These are phyloP conservation scores for Aureobasidium sp. DNA, from an alignment of 2,329 filamentous ascomycete species.

Conservation along the genomic window DNA sequence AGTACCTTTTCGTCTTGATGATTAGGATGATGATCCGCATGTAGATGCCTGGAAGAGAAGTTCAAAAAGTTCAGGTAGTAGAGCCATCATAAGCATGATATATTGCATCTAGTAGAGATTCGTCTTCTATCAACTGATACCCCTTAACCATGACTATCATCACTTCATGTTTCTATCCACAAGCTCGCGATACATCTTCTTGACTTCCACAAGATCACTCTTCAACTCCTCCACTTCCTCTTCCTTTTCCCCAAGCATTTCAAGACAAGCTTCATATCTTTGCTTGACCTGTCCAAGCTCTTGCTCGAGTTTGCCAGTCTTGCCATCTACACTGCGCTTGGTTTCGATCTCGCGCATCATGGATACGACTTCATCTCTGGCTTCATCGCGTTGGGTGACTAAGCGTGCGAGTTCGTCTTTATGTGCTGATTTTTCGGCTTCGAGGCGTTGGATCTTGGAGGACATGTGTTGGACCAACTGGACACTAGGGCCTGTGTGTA, in stretches of 20 bases:
- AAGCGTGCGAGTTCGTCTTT: slow-evolving; percentile 81
- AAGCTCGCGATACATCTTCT: slow-evolving; percentile 91
- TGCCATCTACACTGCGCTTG: slow-evolving; percentile 53
- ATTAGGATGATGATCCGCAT: background rate
- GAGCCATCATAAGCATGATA: background rate
- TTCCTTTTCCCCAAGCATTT: slow-evolving; percentile 95
- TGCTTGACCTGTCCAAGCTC: slow-evolving; percentile 63
- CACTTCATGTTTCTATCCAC: slow-evolving; percentile 49
- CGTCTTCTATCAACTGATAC: background rate
- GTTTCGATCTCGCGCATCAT: slow-evolving; percentile 82
- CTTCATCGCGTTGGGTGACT: slow-evolving; percentile 80
- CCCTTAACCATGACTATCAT: background rate
- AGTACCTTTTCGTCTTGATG: background rate
- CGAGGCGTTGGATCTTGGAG: slow-evolving; percentile 80
- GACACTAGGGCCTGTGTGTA: slow-evolving; percentile 83
- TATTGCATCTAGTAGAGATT: background rate
- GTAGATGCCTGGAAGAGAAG: no score
- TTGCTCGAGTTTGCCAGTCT: slow-evolving; percentile 58
- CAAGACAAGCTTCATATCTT: slow-evolving; percentile 82
- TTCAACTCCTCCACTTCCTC: slow-evolving; percentile 86
- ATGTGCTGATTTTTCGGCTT: slow-evolving; percentile 81
- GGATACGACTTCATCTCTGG: slow-evolving; percentile 79
- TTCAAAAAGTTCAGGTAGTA: background rate
- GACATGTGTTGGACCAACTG: slow-evolving; percentile 96
- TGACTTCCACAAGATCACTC: slow-evolving; percentile 85